A percentile compares a stretch with the other conserved stretches of the same genome.
Evolutionary conservation across 2,329 filamentous ascomycete species (phyloP).

Genomic region (Fusarium lateritium): DNA sequence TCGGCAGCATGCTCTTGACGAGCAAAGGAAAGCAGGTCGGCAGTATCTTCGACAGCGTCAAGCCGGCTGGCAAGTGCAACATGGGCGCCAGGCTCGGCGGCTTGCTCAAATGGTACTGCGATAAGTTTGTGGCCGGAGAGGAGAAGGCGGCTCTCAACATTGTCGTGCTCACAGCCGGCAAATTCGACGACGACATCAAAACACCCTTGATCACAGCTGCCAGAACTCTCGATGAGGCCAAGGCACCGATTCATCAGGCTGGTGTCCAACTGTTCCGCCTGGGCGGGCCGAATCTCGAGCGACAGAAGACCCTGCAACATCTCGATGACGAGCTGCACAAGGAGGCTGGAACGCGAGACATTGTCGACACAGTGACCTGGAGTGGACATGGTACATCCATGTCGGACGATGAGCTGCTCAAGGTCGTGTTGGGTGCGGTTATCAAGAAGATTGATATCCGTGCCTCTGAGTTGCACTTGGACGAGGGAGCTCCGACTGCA

Average conservation of each 20-base stretch:
- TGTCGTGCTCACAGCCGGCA: conserved; percentile 11
- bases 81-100: conserved; percentile 22
- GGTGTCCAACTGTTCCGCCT: conserved; percentile 21
- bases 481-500: conserved; percentile 3
- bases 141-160: conserved; percentile 27
- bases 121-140: conserved; percentile 21
- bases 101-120: conserved; percentile 29
- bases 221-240: conserved; percentile 23
- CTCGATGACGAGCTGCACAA: conserved; percentile 24
- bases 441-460: conserved; percentile 26
- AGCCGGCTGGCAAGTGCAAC: conserved; percentile 23
- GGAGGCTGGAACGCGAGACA: conserved; percentile 24
- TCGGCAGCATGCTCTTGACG: conserved; percentile 19
- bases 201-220: conserved; percentile 17
- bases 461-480: conserved; percentile 26
- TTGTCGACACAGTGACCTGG: conserved; percentile 30
- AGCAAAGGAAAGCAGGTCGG: conserved; percentile 28
- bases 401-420: conserved; percentile 26
- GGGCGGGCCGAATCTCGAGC: conserved; percentile 9
- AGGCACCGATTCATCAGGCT: conserved; percentile 26
- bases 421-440: conserved; percentile 19
- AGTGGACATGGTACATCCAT: conserved; percentile 23
- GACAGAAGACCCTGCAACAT: conserved; percentile 22
- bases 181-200: conserved; percentile 31
- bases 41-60: conserved; percentile 19